Percentiles rank a stretch among this genome's conserved stretches.
These are phyloP conservation scores for Dryas integrifolia DNA, from an alignment of 331 rosid species.

Conservation along the genomic window DNA sequence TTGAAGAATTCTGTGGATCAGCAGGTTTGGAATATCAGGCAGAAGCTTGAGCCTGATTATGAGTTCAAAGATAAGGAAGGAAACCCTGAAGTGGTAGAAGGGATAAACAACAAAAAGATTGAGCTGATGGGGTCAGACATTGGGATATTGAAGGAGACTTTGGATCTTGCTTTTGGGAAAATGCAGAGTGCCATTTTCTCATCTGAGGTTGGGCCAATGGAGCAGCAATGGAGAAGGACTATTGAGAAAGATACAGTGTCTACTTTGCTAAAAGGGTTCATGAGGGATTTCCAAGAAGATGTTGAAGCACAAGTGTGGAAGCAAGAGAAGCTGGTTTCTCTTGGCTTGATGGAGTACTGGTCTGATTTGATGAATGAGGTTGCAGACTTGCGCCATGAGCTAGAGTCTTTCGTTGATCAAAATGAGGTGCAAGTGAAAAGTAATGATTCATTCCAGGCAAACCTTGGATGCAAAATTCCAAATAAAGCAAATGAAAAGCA, in stretches of 20 bases:
- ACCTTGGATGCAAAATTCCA: constrained; percentile 6
- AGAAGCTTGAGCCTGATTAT: constrained; percentile 47
- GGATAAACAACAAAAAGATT: constrained; percentile 42
- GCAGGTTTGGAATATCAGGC: constrained; percentile 48
- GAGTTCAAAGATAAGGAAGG: constrained; percentile 23
- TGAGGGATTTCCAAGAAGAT: constrained; percentile 50
- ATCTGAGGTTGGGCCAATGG: constrained; percentile 65
- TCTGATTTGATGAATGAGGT: constrained; percentile 54
- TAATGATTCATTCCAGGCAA: constrained; percentile 34
- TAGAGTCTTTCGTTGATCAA: constrained; percentile 31
- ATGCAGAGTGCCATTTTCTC: constrained; percentile 60
- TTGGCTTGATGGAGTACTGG: constrained; percentile 43
- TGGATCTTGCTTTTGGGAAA: constrained; percentile 75
- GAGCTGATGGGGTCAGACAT: constrained; percentile 86
- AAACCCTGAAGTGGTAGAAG: constrained; percentile 27
- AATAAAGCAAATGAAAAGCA: constrained; percentile 17
- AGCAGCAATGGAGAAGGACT: constrained; percentile 59
- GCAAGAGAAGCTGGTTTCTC: constrained; percentile 34
- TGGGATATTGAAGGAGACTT: constrained; percentile 63
- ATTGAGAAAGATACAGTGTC: constrained; percentile 57
- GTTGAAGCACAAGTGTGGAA: constrained; percentile 36
- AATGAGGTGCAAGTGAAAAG: constrained; percentile 26
- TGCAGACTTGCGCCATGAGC: constrained; percentile 41
- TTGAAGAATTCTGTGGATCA: constrained; percentile 48
- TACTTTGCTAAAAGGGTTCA: constrained; percentile 43